Conservation (phyloP, 768 basidiomycete species). For the Boletales sp. region DNA sequence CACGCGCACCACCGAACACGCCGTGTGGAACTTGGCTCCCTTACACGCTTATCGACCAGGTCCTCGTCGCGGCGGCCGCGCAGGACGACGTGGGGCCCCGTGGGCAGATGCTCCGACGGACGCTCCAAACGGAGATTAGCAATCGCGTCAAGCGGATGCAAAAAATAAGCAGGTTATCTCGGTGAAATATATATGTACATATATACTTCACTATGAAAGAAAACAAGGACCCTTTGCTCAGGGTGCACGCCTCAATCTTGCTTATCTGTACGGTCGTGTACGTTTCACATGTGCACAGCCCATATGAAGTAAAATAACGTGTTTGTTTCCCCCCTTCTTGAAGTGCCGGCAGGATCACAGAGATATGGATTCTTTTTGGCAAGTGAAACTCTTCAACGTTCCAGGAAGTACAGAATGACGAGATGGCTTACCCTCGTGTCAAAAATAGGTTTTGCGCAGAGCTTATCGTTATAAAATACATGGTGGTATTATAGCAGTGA, state of each 20-base stretch:
- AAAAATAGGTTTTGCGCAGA: not conserved
- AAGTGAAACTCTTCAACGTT: slow-evolving; percentile 15
- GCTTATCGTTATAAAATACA: slow-evolving; percentile 19
- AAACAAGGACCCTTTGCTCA: not conserved
- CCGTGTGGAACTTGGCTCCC: slow-evolving; percentile 75
- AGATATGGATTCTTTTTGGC: not conserved
- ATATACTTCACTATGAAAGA: too few relatives aligned
- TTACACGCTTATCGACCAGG: slow-evolving; percentile 81
- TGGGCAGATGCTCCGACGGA: slow-evolving; percentile 38
- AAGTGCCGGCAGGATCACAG: slow-evolving; percentile 14
- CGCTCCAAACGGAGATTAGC: slow-evolving; percentile 57
- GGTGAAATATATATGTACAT: slow-evolving; percentile 6
- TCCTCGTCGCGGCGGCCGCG: slow-evolving; percentile 60
- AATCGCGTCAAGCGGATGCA: slow-evolving; percentile 68
- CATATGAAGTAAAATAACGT: slow-evolving; percentile 1
- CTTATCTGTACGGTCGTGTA: too few relatives aligned
- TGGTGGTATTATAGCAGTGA: slow-evolving; percentile 17
- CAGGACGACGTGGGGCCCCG: slow-evolving; percentile 48
- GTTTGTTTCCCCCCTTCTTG: not conserved
- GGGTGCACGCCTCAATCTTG: not conserved
- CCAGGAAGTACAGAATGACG: not conserved
- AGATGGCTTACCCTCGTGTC: not conserved
- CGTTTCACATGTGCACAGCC: too few relatives aligned
- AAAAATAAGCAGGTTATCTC: slow-evolving; percentile 49
- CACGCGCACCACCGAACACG: slow-evolving; percentile 49